Evolutionary conservation across 2,329 filamentous ascomycete genomes (phyloP).

Genomic region (Cercospora sesami): DNA sequence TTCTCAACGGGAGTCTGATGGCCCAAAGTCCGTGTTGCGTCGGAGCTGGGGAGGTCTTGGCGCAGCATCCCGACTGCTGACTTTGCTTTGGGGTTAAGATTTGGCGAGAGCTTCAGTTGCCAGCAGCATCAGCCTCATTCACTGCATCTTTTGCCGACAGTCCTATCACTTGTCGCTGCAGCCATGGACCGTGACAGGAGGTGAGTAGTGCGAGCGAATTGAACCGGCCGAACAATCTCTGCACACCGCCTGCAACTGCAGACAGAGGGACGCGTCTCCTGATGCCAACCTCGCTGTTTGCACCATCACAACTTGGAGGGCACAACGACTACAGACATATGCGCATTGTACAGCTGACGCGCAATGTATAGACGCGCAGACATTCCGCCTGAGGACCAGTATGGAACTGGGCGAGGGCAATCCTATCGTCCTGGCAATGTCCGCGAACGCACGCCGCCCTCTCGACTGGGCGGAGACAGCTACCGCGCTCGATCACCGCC

Average conservation of each 20-base stretch:
- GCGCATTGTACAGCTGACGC: conserved; percentile 12
- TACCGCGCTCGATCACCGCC: conserved; percentile 54
- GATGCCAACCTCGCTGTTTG: neutral
- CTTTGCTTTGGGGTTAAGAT: conserved; percentile 1
- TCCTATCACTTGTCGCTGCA: neutral
- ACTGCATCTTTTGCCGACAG: neutral
- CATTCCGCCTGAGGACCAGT: conserved; percentile 39
- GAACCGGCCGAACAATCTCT: neutral
- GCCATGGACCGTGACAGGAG: conserved; percentile 45
- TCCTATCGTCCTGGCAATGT: conserved; percentile 42
- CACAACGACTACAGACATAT: neutral
- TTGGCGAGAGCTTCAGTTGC: conserved; percentile 4
- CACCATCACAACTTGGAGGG: neutral
- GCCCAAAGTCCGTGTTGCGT: neutral
- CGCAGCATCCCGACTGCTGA: neutral
- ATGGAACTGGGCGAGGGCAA: conserved; percentile 39
- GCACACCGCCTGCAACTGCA: neutral
- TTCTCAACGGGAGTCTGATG: neutral
- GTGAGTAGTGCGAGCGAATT: conserved; percentile 36
- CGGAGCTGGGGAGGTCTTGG: conserved; percentile 4
- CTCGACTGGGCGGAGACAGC: conserved; percentile 32
- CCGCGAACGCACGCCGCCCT: conserved; percentile 36
- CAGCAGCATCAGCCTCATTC: conserved; percentile 2
- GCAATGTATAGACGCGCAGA: conserved; percentile 27
- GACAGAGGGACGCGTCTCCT: neutral